phyloP scores from a whole-genome alignment of 164 flowering plant species.

The Magnolia changhungtana region DNA sequence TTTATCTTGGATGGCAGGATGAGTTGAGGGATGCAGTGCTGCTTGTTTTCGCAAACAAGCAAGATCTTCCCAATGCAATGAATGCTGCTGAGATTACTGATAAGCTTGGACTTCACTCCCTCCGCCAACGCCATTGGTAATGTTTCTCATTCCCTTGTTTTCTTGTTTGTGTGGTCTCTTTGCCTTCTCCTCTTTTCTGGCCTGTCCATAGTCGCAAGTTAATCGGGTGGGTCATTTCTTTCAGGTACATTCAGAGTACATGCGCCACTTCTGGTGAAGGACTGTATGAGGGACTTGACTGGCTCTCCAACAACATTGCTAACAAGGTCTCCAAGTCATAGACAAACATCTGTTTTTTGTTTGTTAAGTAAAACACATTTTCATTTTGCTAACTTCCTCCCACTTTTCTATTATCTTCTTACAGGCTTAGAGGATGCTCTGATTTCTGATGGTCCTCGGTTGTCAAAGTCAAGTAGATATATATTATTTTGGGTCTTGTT shows the following conservation, averaged over 20 bases:
- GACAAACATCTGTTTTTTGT: background rate
- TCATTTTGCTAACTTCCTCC: background rate
- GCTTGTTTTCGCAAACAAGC: constrained; percentile 87
- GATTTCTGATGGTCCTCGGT: background rate
- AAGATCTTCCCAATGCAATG: constrained; percentile 90
- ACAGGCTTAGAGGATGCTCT: constrained; percentile 12
- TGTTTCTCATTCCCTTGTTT: background rate
- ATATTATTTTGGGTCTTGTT: constrained; percentile 3
- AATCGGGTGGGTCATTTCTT: background rate
- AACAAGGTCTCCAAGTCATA: constrained; percentile 25
- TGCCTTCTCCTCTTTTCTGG: background rate
- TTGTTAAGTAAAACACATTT: background rate
- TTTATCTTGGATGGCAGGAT: constrained; percentile 33
- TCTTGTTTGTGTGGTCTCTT: background rate
- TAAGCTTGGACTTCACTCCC: constrained; percentile 80
- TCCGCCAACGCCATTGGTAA: constrained; percentile 80
- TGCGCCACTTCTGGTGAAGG: constrained; percentile 86
- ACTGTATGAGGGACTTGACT: constrained; percentile 71
- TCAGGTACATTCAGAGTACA: constrained; percentile 82
- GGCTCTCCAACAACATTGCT: constrained; percentile 51
- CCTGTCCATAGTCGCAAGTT: background rate
- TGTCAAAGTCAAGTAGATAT: constrained; percentile 1
- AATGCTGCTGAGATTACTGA: constrained; percentile 89
- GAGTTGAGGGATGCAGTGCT: constrained; percentile 78
- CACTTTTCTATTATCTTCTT: background rate